These are phyloP conservation scores for Sanguinoderma infundibulare DNA, from an alignment of 1,284 basidiomycete genomes.

Conservation along the genomic window DNA sequence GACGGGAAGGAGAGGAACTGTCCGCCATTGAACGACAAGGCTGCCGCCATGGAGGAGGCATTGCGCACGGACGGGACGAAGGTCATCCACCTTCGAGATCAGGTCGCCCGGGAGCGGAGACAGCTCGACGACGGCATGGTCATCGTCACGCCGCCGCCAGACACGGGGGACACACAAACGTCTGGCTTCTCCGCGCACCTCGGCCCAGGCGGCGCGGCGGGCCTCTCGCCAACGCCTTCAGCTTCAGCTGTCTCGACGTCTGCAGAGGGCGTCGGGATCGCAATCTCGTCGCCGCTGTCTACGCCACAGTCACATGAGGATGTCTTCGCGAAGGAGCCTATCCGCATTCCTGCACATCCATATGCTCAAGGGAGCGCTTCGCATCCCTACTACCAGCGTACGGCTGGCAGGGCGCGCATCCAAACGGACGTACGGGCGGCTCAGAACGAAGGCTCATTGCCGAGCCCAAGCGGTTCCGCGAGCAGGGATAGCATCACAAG, in stretches of 20 bases:
- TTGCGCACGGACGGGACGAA: conserved; percentile 48
- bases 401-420: conserved; percentile 15
- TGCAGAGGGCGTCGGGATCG: conserved; percentile 60
- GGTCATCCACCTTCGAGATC: conserved; percentile 42
- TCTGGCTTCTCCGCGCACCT: neutral
- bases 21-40: conserved; percentile 38
- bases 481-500: conserved; percentile 45
- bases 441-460: conserved; percentile 1
- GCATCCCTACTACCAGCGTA: conserved; percentile 33
- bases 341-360: conserved; percentile 55
- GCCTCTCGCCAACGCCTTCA: conserved; percentile 38
- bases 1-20: conserved; percentile 26
- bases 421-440: conserved; percentile 5
- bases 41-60: conserved; percentile 45
- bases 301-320: conserved; percentile 37
- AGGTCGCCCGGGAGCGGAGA: conserved; percentile 23
- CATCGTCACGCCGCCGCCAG: conserved; percentile 23
- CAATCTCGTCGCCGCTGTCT: conserved; percentile 62
- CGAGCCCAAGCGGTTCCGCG: conserved; percentile 12
- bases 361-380: conserved; percentile 53
- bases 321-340: conserved; percentile 35
- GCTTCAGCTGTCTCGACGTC: conserved; percentile 33
- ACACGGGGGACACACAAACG: neutral
- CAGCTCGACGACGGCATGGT: conserved; percentile 24
- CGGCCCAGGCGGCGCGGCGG: conserved; percentile 16